Conservation (phyloP, 345 rosid species). For the Geranium brycei region DNA sequence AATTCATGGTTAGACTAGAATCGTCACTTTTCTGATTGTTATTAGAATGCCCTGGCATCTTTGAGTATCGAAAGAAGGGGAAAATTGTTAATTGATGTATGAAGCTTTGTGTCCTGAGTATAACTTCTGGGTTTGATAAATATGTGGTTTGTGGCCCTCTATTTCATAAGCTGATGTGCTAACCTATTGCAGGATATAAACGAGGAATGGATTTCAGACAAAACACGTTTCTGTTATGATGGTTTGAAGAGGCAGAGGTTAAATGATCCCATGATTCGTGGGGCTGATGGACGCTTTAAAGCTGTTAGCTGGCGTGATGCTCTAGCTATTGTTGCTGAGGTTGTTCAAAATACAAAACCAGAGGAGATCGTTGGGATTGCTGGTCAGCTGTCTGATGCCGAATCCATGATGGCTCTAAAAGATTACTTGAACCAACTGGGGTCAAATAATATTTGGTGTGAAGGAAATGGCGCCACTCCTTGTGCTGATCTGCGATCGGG, state of each 20-base stretch:
- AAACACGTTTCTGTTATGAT: conserved; percentile 88
- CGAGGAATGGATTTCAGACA: conserved; percentile 99
- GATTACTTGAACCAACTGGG: conserved; percentile 90
- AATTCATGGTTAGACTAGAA: too few relatives aligned
- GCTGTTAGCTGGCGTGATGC: conserved; percentile 95
- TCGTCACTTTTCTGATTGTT: too few relatives aligned
- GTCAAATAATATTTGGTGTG: conserved; percentile 86
- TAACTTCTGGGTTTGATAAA: neutral
- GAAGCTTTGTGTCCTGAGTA: neutral
- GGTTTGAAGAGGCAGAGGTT: conserved; percentile 98
- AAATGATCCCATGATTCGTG: conserved; percentile 96
- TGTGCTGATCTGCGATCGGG: conserved; percentile 87
- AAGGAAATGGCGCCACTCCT: conserved; percentile 68
- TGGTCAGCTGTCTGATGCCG: conserved; percentile 90
- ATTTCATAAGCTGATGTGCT: too few relatives aligned
- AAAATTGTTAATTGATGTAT: too few relatives aligned
- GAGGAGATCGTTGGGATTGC: conserved; percentile 87
- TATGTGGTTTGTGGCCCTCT: neutral
- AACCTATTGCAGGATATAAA: conserved; percentile 68
- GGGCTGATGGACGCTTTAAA: conserved; percentile 79
- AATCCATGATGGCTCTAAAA: conserved; percentile 94
- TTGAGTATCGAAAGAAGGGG: too few relatives aligned
- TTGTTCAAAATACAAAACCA: conserved; percentile 58
- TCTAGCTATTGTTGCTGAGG: conserved; percentile 77
- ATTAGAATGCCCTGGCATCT: too few relatives aligned